Conservation (phyloP, 2,329 filamentous ascomycete species). For the Chrysosphaeria jannelii region DNA sequence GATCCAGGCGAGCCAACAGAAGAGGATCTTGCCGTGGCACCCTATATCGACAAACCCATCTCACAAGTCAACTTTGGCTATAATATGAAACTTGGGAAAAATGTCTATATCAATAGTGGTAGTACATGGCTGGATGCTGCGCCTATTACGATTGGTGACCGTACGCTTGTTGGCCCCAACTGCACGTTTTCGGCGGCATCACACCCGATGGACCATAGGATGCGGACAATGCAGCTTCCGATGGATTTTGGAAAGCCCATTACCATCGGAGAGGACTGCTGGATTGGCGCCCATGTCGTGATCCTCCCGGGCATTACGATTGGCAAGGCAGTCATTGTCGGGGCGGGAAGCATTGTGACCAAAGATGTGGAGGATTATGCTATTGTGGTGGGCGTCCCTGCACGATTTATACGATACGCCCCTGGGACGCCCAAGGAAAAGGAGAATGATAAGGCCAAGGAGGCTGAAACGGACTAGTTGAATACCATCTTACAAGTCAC, state of each 20-base stretch:
- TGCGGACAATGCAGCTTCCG: constrained; percentile 44
- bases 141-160: constrained; percentile 39
- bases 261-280: constrained; percentile 50
- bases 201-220: constrained; percentile 45
- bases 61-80: constrained; percentile 50
- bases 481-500: too few species aligned
- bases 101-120: constrained; percentile 48
- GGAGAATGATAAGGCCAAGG: too few species aligned
- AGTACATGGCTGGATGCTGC: constrained; percentile 52
- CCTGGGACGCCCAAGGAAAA: too few species aligned
- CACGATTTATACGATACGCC: constrained; percentile 22
- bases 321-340: constrained; percentile 41
- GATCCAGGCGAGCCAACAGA: constrained; percentile 32
- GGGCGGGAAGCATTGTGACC: constrained; percentile 59
- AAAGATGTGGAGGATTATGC: constrained; percentile 37
- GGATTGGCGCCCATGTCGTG: constrained; percentile 41
- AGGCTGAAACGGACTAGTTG: too few species aligned
- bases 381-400: constrained; percentile 37
- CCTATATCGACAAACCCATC: constrained; percentile 35
- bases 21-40: constrained; percentile 26
- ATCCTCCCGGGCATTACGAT: constrained; percentile 54
- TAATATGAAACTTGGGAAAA: constrained; percentile 37
- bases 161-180: constrained; percentile 53
- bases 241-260: constrained; percentile 50
- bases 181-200: constrained; percentile 45